Base-by-base conservation (phyloP, 73 alveolate species). In the Tetrahymena borealis region DNA sequence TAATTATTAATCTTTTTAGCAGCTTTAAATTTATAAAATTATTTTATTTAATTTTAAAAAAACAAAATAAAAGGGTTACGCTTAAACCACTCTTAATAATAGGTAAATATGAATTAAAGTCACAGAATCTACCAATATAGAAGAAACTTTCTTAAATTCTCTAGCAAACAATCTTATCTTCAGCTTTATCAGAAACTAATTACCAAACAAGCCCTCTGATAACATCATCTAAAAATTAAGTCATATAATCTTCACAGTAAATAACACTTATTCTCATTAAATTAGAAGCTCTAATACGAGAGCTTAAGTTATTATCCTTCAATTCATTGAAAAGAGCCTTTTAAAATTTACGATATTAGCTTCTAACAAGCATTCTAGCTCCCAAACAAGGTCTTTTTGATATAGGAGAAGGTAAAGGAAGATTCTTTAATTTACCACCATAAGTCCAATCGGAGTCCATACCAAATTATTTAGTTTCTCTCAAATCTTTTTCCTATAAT, bases 361-460 rank as follows among this genome's bases (percentile, higher is more conserved):
- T 94, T 35, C 98, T 90, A 7, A 98, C 98, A 10, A 96, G 95
- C 85, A 96, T 96, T 92, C 99, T 97, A 33, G 99, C 92, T 33
- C 99, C 99, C 20, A 98, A 91, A 33, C 98, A 78, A 41, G 99
- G 99, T 91, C 99, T 97, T 90, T 96, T 93, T 85, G 94, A 93
- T 92, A 98, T 94, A n/a, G 99, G 99, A 18, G 91, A 91, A 11
- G 99, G 99, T 20, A 97, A 94, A 10, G 97, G 96, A 35, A 98
- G 90, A 38, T 94, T 95, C 90, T 96, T 95, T 79, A 96, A 90
- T 35, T 93, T 93, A 2, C 99, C 99, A 90, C 95, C 97, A 91
- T 94, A 93, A 32, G 99, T 96, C 99, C 99, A 98, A 37, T 97
- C 99, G 13, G 98, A 97, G 38, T 97, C 98, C 91, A 96, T 95